Evolutionary conservation across 1,139 yeast genomes (phyloP), one percentile per base, ranked within the genome.

Genomic region (Scheffersomyces titani): DNA sequence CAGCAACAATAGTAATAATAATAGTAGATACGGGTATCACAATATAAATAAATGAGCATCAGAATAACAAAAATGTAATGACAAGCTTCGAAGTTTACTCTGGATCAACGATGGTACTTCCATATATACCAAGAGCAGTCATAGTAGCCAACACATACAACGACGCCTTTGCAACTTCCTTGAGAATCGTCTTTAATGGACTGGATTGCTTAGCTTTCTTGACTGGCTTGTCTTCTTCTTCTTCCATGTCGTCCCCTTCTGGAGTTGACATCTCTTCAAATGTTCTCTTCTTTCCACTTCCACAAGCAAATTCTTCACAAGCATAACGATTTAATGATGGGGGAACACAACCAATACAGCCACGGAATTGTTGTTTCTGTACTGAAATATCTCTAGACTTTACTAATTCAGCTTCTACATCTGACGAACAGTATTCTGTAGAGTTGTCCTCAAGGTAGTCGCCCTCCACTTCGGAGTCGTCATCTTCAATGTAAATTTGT

Each of bases 81-180:
- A 50, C 11, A 16, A 21, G 46, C 9, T 19, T 19, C 11, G 9
- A 9, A 4, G 19, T 5, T 19, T 46, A 46, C 49, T 46, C 49
- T 5, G 22, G 49, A 19, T 20, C 60, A 24, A 55, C 62, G 21
- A 55, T 56, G 53, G 61, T 59, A 22, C 63, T 60, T 5, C 82
- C 82, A 63, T 78, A 79, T 16, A 70, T 61, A 6, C 80, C 82
- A 58, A 80, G 71, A 1, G 80, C 81, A 18, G 74, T 60, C 48
- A 79, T 63, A 1, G 83, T 77, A 2, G 74, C 74, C 19, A 66
- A 58, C 7, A 68, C 74, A 57, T 78, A 78, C 19, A 75, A 54
- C 6, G 72, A 58, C 4, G 77, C 82, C 58, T 76, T 77, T 1
- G 70, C 72, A 6, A 66, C 63, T 59, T 79, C 83, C 56, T 73